Evolutionary conservation across 176 grass and related monocot genomes (phyloP).

Genomic region (Typha latifolia): DNA sequence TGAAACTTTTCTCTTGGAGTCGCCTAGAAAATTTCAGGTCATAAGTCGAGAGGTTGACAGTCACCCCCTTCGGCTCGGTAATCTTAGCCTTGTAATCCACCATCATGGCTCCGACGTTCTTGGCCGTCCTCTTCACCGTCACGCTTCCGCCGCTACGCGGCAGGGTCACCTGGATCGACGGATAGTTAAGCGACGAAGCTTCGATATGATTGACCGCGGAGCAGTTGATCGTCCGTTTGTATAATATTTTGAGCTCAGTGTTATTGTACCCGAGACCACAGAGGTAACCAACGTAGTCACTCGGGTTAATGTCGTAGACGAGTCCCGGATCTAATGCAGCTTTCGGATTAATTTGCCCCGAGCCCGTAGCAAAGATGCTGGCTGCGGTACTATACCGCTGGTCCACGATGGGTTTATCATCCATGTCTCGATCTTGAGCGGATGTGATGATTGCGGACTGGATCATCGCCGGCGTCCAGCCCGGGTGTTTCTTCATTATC

Average conservation of each 20-base stretch:
- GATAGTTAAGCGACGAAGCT: conserved; percentile 44
- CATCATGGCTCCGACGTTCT: conserved; percentile 28
- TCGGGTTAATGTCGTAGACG: conserved; percentile 32
- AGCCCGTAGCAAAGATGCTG: conserved; percentile 29
- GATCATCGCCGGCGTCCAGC: conserved; percentile 47
- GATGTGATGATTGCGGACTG: conserved; percentile 78
- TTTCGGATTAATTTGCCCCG: conserved; percentile 30
- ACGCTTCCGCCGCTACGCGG: conserved; percentile 1
- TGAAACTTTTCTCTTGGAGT: conserved; percentile 30
- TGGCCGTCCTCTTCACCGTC: conserved; percentile 29
- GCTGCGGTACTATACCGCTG: conserved; percentile 20
- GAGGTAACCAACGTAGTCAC: conserved; percentile 39
- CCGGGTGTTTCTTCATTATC: conserved; percentile 33
- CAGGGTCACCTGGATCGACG: conserved; percentile 27
- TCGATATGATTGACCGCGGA: conserved; percentile 2
- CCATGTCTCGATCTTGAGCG: conserved; percentile 21
- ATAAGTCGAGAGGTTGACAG: conserved; percentile 13
- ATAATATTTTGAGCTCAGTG: conserved; percentile 1
- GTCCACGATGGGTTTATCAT: conserved; percentile 30
- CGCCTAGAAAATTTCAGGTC: conserved; percentile 26
- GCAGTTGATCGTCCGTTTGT: conserved; percentile 14
- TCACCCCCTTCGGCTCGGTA: conserved; percentile 2
- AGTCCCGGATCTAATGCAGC: conserved; percentile 46
- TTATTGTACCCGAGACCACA: conserved; percentile 30
- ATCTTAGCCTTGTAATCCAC: conserved; percentile 19